Percentiles rank a stretch among this genome's conserved stretches.
Conservation (phyloP, 179 eudicot genomes). For the Heliamphora pulchella region DNA sequence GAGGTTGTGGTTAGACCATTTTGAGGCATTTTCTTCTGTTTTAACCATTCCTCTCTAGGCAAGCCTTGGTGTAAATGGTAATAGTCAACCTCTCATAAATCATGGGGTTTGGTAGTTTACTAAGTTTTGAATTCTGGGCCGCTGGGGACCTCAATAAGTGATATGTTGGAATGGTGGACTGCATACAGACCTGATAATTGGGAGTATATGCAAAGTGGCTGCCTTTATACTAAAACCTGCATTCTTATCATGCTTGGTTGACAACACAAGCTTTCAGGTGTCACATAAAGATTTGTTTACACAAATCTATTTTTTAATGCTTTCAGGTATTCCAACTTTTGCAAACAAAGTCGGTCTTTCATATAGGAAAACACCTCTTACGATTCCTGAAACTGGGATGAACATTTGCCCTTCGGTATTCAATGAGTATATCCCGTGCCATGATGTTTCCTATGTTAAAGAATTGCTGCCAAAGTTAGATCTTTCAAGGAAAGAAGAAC, state of each 20-base stretch:
- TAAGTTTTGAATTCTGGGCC: background rate
- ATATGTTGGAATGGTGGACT: background rate
- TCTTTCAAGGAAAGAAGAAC: constrained; percentile 66
- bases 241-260: background rate
- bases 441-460: constrained; percentile 59
- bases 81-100: background rate
- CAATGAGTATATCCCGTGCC: constrained; percentile 90
- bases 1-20: background rate
- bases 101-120: background rate
- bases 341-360: constrained; percentile 49
- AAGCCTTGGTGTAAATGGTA: background rate
- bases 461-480: constrained; percentile 58
- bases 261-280: background rate
- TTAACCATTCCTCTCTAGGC: background rate
- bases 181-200: too few species aligned
- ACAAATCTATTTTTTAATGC: background rate
- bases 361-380: constrained; percentile 49
- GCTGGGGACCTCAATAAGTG: background rate
- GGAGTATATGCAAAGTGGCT: background rate
- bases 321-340: constrained; percentile 48
- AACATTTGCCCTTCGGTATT: constrained; percentile 65
- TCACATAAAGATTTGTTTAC: constrained; percentile 4
- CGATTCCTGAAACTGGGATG: constrained; percentile 64
- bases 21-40: background rate
- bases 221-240: background rate